Base-by-base conservation (phyloP, 768 basidiomycete species). In the Myochromella boudieri region DNA sequence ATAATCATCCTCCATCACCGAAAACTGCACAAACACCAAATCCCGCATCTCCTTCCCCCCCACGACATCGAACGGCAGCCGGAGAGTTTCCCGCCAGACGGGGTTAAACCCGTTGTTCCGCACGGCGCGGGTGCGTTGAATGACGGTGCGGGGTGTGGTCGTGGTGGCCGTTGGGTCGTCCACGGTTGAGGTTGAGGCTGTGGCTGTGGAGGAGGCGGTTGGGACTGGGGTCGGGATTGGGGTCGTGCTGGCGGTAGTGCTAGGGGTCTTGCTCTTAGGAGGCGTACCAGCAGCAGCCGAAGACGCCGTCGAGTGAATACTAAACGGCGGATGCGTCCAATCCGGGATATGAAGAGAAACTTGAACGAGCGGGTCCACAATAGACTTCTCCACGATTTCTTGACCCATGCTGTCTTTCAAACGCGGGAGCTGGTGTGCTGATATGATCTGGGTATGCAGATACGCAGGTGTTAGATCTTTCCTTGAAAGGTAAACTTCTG, bases 21-120 rank as follows among this genome's bases (percentile, higher is more conserved):
- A 76, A 51, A 97, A 84, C 44, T 82, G 74, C 22, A 97, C 79
- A 63, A 97, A 97, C 25, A 91, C 78, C 21, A 97, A 72, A 24
- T 94, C 90, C 49, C 69, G 70, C 87, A 95, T 90, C 31, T 66
- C 68, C 85, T 92, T 87, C 26, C 67, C 68, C 5, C 83, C 81
- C 22, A 86, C 75, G 55, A 85, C 84, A 40, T 82, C 80, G 58
- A 94, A 94, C n/a, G 84, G 83, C 17, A 95, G 64, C 15, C 67
- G 64, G 20, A 94, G 65, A 29, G 63, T 61, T 57, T 93, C 82
- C 52, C 91, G 76, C 90, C 94, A 97, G 1, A 81, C 68, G 0
- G 95, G 95, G 64, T 97, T 97, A 71, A 95, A 94, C 0, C 94
- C 91, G 60, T 95, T 95, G 62, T 91, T 86, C 66, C 80, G 82